phyloP scores from a whole-genome alignment of 2,329 filamentous ascomycete genomes.

The Phoma sp. region DNA sequence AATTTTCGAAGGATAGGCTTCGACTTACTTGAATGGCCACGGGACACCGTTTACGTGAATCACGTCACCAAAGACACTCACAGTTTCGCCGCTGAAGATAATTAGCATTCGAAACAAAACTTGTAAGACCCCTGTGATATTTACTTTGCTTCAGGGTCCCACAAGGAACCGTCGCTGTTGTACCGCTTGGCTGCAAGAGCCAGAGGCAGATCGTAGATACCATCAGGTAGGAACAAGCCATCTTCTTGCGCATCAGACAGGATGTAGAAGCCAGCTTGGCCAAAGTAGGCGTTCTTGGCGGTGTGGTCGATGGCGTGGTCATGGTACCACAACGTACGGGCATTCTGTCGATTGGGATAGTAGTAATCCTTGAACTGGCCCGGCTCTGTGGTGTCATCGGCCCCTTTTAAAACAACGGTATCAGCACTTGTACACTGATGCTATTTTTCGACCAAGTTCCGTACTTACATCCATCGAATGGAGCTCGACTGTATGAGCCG shows the following conservation, averaged over 20 bases:
- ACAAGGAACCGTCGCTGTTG: slow-evolving; percentile 58
- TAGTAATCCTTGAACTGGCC: slow-evolving; percentile 60
- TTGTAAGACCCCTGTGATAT: too few species aligned
- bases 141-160: slow-evolving; percentile 50
- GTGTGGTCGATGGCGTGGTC: slow-evolving; percentile 54
- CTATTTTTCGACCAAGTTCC: too few species aligned
- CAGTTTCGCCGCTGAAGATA: slow-evolving; percentile 46
- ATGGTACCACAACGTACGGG: slow-evolving; percentile 63
- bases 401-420: slow-evolving; percentile 33
- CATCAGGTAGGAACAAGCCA: slow-evolving; percentile 57
- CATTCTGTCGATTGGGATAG: slow-evolving; percentile 62
- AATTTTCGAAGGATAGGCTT: slow-evolving; percentile 30
- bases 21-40: slow-evolving; percentile 53
- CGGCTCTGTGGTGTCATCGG: slow-evolving; percentile 57
- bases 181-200: slow-evolving; percentile 61
- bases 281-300: slow-evolving; percentile 63
- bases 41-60: slow-evolving; percentile 66
- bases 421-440: too few species aligned
- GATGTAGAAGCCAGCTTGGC: slow-evolving; percentile 64
- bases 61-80: slow-evolving; percentile 61
- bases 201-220: slow-evolving; percentile 62
- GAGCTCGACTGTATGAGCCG: slow-evolving; percentile 55
- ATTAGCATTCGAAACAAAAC: too few species aligned
- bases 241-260: slow-evolving; percentile 59
- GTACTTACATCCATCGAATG: slow-evolving; percentile 56